Base-by-base conservation (phyloP, 2,329 filamentous ascomycete species). In the Stemphylium vesicarium region DNA sequence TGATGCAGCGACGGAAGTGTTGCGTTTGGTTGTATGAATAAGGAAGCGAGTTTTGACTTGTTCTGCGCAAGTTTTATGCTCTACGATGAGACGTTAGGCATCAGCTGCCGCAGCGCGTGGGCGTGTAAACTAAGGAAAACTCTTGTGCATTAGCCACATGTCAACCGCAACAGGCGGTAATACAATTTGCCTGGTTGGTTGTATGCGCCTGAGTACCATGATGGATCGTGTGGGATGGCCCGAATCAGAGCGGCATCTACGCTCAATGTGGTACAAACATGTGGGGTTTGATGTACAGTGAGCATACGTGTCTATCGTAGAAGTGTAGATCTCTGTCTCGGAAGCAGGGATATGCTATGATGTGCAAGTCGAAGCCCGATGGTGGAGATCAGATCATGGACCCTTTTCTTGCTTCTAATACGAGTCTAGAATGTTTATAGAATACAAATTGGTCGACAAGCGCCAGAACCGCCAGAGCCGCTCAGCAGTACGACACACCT, bases 161-260 rank as follows among this genome's bases (percentile, higher is more conserved):
- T 16, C 33, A 47, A 20, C 51, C 13, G 35, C n/a, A 16, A 20
- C 16, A 50, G 43, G 44, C 33, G 29, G 36, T 53, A 68, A 64
- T 62, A 22, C 3, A 29, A 13, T 20, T 12, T 4, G 13, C 31
- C 13, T 63, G 52, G 61, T 67, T 69, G 66, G 66, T 29, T 22
- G 29, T 31, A 11, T 24, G 16, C 10, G 9, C 22, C 3, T 57
- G 64, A 70, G 67, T 35, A 69, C 67, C 65, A 6, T 69, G 65
- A 62, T 70, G 67, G 53, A 20, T 18, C 36, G 39, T 52, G 52
- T 60, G 53, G 60, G 57, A 52, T 45, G 13, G 36, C 36, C 43
- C 36, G 43, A 24, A 11, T 26, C 33, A 42, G 35, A 31, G 38
- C 50, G 45, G 56, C 22, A 57, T 31, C 52, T 55, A 60, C 12